Evolutionary conservation across 306 rosid genomes (phyloP).

Genomic region (Astragalus membranaceus): DNA sequence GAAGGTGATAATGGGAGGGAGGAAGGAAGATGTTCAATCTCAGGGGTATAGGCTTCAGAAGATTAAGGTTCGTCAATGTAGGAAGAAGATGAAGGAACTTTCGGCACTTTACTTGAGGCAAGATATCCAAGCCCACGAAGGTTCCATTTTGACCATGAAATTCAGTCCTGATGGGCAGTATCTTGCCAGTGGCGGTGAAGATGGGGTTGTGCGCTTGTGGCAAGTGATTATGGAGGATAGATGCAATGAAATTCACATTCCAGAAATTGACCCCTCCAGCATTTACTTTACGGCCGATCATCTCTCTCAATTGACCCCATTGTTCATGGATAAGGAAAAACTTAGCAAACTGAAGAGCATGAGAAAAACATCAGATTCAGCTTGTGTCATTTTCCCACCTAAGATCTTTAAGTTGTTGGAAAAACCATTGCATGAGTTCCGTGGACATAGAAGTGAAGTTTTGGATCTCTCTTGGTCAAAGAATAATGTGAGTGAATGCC

Average conservation of each 20-base stretch:
- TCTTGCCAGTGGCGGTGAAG: conserved; percentile 91
- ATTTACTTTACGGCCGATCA: conserved; percentile 76
- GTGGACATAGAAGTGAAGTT: conserved; percentile 70
- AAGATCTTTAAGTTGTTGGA: conserved; percentile 73
- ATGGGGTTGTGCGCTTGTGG: conserved; percentile 81
- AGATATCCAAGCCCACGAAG: conserved; percentile 85
- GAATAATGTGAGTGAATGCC: conserved; percentile 66
- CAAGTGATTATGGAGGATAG: conserved; percentile 86
- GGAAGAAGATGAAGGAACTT: conserved; percentile 69
- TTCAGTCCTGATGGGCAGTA: conserved; percentile 94
- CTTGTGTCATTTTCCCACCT: conserved; percentile 79
- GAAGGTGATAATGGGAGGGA: conserved; percentile 18
- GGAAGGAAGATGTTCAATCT: conserved; percentile 12
- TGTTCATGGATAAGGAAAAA: conserved; percentile 65
- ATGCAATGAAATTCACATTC: conserved; percentile 62
- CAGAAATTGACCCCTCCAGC: conserved; percentile 78
- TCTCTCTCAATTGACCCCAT: conserved; percentile 71
- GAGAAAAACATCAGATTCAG: conserved; percentile 74
- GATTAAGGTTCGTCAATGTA: conserved; percentile 63
- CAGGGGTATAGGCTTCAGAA: conserved; percentile 48
- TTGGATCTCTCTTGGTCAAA: conserved; percentile 93
- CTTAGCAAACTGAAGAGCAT: conserved; percentile 36
- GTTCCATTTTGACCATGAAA: conserved; percentile 81
- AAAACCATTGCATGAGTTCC: conserved; percentile 77
- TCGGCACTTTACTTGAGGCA: conserved; percentile 86